Evolutionary conservation across 495 filamentous ascomycete genomes (phyloP).

Genomic region (Polyplosphaeria fusca): DNA sequence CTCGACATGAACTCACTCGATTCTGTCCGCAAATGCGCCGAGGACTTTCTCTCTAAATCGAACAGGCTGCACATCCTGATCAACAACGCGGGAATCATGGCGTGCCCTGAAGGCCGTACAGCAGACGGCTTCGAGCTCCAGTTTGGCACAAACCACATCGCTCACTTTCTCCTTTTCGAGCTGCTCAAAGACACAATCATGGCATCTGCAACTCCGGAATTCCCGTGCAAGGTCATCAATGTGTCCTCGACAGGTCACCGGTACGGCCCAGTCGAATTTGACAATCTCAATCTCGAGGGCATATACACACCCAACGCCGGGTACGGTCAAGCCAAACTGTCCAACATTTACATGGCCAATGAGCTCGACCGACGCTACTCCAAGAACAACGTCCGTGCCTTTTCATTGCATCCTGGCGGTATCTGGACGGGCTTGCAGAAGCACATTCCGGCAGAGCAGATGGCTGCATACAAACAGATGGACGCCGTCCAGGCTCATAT

Average conservation of each 20-base stretch:
- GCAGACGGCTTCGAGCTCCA: constrained; percentile 32
- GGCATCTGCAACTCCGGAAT: constrained; percentile 21
- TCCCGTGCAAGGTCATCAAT: constrained; percentile 27
- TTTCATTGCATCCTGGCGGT: constrained; percentile 28
- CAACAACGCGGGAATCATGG: constrained; percentile 35
- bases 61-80: constrained; percentile 30
- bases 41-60: constrained; percentile 37
- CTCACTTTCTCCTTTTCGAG: constrained; percentile 35
- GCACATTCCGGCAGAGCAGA: constrained; percentile 29
- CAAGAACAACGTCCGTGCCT: constrained; percentile 20
- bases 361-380: constrained; percentile 30
- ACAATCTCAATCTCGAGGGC: constrained; percentile 29
- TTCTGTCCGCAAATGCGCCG: constrained; percentile 46
- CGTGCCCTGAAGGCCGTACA: constrained; percentile 22
- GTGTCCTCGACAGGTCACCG: constrained; percentile 30
- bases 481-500: constrained; percentile 8
- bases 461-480: constrained; percentile 11
- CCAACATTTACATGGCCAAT: constrained; percentile 35
- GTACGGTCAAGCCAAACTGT: constrained; percentile 27
- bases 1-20: constrained; percentile 49
- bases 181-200: constrained; percentile 29
- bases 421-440: constrained; percentile 30
- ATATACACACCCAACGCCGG: constrained; percentile 4
- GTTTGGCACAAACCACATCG: constrained; percentile 35
- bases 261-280: constrained; percentile 19